These are phyloP conservation scores for Macrophomina tecta DNA, from an alignment of 2,329 filamentous ascomycete species.

Conservation along the genomic window DNA sequence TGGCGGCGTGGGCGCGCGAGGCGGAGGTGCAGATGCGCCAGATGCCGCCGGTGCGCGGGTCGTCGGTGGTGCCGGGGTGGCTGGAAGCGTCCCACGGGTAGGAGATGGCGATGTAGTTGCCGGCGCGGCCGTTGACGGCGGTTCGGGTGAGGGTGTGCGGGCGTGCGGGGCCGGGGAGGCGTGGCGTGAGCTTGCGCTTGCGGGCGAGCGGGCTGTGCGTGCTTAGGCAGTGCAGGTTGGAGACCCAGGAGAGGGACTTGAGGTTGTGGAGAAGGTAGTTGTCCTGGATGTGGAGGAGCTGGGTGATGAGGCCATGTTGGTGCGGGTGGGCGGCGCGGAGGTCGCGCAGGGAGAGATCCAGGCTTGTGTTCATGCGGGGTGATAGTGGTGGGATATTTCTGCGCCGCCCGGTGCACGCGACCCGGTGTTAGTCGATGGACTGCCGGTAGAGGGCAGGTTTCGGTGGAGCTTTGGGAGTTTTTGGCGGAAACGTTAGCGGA, in stretches of 20 bases:
- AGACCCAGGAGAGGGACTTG: slow-evolving; percentile 22
- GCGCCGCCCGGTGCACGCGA: too few species aligned
- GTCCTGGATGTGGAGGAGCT: slow-evolving; percentile 54
- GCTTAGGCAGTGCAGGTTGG: slow-evolving; percentile 13
- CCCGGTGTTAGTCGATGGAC: not conserved
- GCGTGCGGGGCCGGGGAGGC: not conserved
- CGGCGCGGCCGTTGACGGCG: slow-evolving; percentile 33
- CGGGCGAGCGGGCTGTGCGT: not conserved
- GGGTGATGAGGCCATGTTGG: slow-evolving; percentile 54
- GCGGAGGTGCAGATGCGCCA: not conserved
- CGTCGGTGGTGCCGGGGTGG: not conserved
- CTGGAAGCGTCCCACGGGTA: slow-evolving; percentile 14
- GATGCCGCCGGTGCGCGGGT: not conserved
- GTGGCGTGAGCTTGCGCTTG: slow-evolving; percentile 1
- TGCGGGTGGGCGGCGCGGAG: slow-evolving; percentile 42
- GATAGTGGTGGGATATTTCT: too few species aligned
- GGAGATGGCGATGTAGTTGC: slow-evolving; percentile 23
- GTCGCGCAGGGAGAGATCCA: slow-evolving; percentile 4
- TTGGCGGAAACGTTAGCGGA: not conserved
- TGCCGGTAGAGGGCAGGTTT: not conserved
- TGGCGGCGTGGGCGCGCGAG: not conserved
- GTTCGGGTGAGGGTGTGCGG: slow-evolving; percentile 29
- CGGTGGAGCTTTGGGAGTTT: not conserved
- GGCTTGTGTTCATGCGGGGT: slow-evolving; percentile 15
- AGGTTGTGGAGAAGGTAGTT: slow-evolving; percentile 32